Base-by-base conservation (phyloP, 352 stramenopile genomes). In the Phytopythium ostracodes region DNA sequence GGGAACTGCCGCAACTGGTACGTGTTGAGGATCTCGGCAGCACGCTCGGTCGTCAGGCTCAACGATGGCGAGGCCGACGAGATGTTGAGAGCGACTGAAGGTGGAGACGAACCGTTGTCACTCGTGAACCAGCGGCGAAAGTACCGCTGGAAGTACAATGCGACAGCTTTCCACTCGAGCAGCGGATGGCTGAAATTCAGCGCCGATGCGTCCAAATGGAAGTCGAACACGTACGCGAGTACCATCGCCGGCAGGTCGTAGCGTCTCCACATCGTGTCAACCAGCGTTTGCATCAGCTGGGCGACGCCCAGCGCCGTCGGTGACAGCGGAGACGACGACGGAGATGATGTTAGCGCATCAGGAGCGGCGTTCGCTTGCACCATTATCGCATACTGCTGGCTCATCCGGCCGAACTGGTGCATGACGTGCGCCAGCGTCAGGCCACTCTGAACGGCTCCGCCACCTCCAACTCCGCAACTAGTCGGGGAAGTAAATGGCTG, bases 151-250 rank as follows among this genome's bases (percentile, higher is more conserved):
- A 90, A 91, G 54, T 87, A 92, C 22, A 76, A 62, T 0, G 76
- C 67, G 55, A 92, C 75, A 4, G 81, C 64, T 14, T 81, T 73
- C 79, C 79, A 91, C 25, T 79, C 62, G 0, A 81, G 73, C 31
- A 70, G 69, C 12, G 58, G 73, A 42, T 77, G 77, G 54, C 59
- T 73, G 64, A 79, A 82, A 47, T 92, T 72, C 12, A 94, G 71
- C 35, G 78, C 51, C 36, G 66, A 70, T 24, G 62, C 76, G 20
- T 91, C 81, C 36, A 94, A 65, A 56, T 94, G 81, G 62, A 92
- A 88, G 67, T 94, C 77, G 47, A 92, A 91, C 22, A 89, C 75
- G 59, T 81, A 92, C 14, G 85, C 81, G 5, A 94, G 77, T 22
- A 88, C 71, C 78, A 90, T 92, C 9, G 66, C 72, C 3, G 83